A percentile compares a stretch with the other conserved stretches of the same genome.
phyloP scores from a whole-genome alignment of 2,329 filamentous ascomycete genomes.

The Bipolaris gigantea region DNA sequence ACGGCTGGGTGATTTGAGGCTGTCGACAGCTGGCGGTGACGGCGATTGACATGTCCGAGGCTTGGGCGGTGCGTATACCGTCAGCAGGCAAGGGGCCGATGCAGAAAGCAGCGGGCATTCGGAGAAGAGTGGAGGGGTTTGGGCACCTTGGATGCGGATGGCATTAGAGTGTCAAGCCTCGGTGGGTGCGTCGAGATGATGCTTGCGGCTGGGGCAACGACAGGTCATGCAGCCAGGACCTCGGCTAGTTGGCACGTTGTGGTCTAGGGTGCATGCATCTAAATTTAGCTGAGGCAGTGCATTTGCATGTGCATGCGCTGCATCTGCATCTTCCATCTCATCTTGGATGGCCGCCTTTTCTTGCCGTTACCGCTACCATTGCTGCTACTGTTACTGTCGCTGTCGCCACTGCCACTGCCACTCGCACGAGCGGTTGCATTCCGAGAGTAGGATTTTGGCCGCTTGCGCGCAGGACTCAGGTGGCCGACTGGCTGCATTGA shows the following conservation, averaged over 20 bases:
- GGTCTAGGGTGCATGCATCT: conserved; percentile 14
- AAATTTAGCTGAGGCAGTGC: conserved; percentile 40
- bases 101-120: not conserved
- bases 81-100: not conserved
- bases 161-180: not conserved
- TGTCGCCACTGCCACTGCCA: conserved; percentile 29
- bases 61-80: not conserved
- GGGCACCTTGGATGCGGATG: not conserved
- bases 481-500: conserved; percentile 18
- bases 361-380: not conserved
- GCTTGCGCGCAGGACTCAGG: conserved; percentile 15
- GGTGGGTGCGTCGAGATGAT: conserved; percentile 5
- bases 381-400: conserved; percentile 25
- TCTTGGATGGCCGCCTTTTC: conserved; percentile 22
- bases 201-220: not conserved
- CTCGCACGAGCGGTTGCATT: conserved; percentile 13
- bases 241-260: conserved; percentile 16
- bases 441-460: conserved; percentile 4
- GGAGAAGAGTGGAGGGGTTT: not conserved
- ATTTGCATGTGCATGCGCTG: too few relatives aligned
- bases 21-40: not conserved
- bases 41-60: not conserved
- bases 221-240: conserved; percentile 11
- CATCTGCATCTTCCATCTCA: conserved; percentile 18
- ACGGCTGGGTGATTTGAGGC: not conserved